These are phyloP conservation scores for Pythium chondricola DNA, from an alignment of 352 stramenopile genomes.

Conservation along the genomic window DNA sequence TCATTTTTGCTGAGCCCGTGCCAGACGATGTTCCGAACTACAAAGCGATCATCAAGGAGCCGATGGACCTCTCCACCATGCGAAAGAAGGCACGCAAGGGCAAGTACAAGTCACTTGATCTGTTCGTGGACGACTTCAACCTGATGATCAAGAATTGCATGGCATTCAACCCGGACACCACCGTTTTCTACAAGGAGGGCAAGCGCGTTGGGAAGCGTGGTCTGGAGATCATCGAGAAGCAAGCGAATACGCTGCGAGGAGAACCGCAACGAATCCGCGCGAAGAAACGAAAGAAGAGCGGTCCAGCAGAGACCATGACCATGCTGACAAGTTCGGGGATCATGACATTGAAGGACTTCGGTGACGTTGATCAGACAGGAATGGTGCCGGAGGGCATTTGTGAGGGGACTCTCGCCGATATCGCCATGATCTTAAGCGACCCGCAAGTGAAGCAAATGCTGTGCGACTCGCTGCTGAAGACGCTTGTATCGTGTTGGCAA, in stretches of 20 bases:
- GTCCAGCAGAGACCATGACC: slow-evolving; percentile 48
- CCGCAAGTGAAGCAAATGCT: slow-evolving; percentile 75
- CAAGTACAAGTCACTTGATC: slow-evolving; percentile 81
- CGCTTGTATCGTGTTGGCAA: slow-evolving; percentile 51
- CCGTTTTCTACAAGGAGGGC: slow-evolving; percentile 85
- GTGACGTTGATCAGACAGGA: slow-evolving; percentile 65
- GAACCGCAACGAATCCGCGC: slow-evolving; percentile 68
- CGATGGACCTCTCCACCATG: slow-evolving; percentile 85
- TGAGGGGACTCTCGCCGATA: slow-evolving; percentile 67
- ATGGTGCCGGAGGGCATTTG: slow-evolving; percentile 82
- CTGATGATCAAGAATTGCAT: slow-evolving; percentile 87
- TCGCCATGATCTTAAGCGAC: slow-evolving; percentile 70
- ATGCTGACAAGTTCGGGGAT: slow-evolving; percentile 70
- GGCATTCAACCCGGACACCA: slow-evolving; percentile 81
- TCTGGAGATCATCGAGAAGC: slow-evolving; percentile 71
- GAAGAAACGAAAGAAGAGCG: slow-evolving; percentile 71
- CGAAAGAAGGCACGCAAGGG: slow-evolving; percentile 64
- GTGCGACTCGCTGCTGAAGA: slow-evolving; percentile 68
- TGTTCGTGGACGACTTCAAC: slow-evolving; percentile 73
- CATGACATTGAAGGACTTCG: slow-evolving; percentile 59
- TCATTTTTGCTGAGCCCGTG: slow-evolving; percentile 83
- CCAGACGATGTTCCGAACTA: slow-evolving; percentile 82
- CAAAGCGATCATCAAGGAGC: slow-evolving; percentile 74
- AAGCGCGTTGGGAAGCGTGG: slow-evolving; percentile 83
- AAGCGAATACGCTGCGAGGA: slow-evolving; percentile 47